Base-by-base conservation (phyloP, 495 filamentous ascomycete genomes). In the Penicillium bovifimosum region DNA sequence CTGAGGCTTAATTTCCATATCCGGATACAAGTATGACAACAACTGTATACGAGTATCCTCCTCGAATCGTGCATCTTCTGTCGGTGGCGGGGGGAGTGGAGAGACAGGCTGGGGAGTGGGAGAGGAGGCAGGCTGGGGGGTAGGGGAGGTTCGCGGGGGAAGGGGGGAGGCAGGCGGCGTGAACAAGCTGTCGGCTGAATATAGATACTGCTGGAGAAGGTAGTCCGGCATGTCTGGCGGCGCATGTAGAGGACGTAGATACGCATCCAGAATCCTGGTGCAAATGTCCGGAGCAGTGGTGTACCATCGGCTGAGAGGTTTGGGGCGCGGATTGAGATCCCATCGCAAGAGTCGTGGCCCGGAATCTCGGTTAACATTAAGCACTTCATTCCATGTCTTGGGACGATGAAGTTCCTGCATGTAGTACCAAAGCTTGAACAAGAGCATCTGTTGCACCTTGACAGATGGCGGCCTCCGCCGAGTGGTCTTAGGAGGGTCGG, bases 271-370 rank as follows among this genome's bases (percentile, higher is more conserved):
- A 13, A 35, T 27, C 2, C 11, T 5, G 10, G 11, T 26, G 14
- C 13, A 3, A 8, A 14, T n/a, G 14, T 33, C 7, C 2, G 59
- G 56, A 32, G 35, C 20, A 7, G 33, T 10, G 13, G 59, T 56
- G 42, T 65, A 67, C 38, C 56, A 52, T 26, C 62, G 49, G 38
- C 68, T 71, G 33, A 71, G 47, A 17, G 68, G 69, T n/a, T 44
- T 17, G 9, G 57, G 41, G 6, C 51, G 31, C 3, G 41, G 49
- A 18, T 27, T 14, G 24, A 62, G 33, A 7, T 59, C 54, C 27
- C 50, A 64, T 47, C 55, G 54, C 35, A 75, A 44, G 7, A 72
- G 50, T 10, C 72, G 62, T 43, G 72, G 70, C 0, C 72, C 72
- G 40, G 61, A 61, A 53, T 75, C 72, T 16, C 68, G 60, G 2